Evolutionary conservation across 1,139 yeast genomes (phyloP).

Genomic region (Pichia sp.): DNA sequence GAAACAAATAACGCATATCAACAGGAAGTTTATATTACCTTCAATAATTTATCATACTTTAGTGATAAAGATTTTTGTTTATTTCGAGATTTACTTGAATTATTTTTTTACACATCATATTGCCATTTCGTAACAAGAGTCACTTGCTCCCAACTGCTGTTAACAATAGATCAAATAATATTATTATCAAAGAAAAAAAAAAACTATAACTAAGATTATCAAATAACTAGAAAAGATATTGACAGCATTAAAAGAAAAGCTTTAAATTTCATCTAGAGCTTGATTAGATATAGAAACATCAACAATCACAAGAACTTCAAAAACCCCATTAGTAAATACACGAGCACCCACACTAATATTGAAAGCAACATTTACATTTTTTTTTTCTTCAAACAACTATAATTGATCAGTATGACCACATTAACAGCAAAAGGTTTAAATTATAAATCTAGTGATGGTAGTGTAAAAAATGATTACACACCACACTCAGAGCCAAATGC

Average conservation of each 20-base stretch:
- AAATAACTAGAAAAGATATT: no score
- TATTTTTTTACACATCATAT: not conserved
- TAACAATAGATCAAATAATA: no score
- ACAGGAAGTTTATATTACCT: no score
- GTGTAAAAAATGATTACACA: slow-evolving; percentile 2
- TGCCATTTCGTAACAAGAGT: not conserved
- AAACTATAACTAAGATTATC: no score
- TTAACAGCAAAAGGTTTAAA: slow-evolving; percentile 5
- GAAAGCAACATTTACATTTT: not conserved
- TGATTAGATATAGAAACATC: no score
- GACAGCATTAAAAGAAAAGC: no score
- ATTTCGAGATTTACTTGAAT: no score
- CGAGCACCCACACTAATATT: not conserved
- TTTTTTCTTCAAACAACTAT: not conserved
- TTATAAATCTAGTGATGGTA: slow-evolving; percentile 2
- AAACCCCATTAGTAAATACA: not conserved
- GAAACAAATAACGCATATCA: no score
- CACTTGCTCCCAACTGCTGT: not conserved
- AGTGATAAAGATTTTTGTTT: not conserved
- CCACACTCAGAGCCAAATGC: slow-evolving; percentile 1
- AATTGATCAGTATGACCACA: slow-evolving; percentile 2
- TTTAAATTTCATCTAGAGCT: no score
- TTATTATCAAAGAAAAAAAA: no score
- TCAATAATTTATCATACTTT: not conserved
- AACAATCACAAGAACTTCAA: not conserved